phyloP scores from a whole-genome alignment of 2,329 filamentous ascomycete genomes.

The Graphium sp. region DNA sequence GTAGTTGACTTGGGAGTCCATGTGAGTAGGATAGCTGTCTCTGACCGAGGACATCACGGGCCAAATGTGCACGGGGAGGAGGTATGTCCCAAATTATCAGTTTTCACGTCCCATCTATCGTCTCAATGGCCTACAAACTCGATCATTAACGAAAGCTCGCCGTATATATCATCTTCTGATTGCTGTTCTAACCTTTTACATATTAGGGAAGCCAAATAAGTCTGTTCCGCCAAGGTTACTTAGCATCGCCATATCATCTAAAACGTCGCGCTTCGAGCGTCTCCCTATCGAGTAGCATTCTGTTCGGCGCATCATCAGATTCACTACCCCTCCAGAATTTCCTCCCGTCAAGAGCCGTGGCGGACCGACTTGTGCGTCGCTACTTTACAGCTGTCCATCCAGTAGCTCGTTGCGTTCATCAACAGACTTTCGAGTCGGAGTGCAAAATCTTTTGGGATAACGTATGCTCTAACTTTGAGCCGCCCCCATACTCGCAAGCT shows the following conservation, averaged over 20 bases:
- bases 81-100: too few species aligned
- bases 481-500: constrained; percentile 46
- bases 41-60: too few species aligned
- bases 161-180: too few species aligned
- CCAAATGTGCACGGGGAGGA: too few species aligned
- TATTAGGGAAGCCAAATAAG: too few species aligned
- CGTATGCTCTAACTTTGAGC: constrained; percentile 40
- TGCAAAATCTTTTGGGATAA: constrained; percentile 52
- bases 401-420: constrained; percentile 50
- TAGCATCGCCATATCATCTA: too few species aligned
- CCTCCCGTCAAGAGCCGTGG: constrained; percentile 37
- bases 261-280: too few species aligned
- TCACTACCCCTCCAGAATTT: constrained; percentile 38
- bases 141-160: too few species aligned
- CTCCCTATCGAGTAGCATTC: constrained; percentile 51
- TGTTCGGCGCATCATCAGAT: constrained; percentile 38
- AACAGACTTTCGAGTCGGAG: constrained; percentile 46
- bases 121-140: too few species aligned
- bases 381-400: constrained; percentile 55
- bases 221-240: too few species aligned
- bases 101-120: too few species aligned
- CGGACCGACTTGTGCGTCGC: constrained; percentile 45
- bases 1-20: constrained; percentile 56
- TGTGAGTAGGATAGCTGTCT: constrained; percentile 53
- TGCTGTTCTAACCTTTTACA: too few species aligned